phyloP scores from a whole-genome alignment of 768 basidiomycete species.

The Phanerochaete sordida region DNA sequence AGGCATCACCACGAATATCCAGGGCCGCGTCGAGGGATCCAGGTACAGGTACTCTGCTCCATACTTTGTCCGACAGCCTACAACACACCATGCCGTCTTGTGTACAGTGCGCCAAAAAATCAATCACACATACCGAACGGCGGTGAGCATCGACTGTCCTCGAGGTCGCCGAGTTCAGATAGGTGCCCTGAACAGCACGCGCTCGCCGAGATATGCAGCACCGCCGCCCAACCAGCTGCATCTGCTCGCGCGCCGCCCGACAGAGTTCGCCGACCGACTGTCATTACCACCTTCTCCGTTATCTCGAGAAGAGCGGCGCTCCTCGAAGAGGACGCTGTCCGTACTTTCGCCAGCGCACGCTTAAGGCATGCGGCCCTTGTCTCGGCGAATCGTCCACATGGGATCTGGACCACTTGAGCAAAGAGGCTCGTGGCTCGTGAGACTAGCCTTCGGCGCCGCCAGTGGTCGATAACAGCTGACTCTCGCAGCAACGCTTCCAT shows the following conservation, averaged over 20 bases:
- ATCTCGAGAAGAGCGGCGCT: background rate
- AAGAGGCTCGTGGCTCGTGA: background rate
- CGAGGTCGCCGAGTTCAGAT: background rate
- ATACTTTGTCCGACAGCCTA: background rate
- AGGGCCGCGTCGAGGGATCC: background rate
- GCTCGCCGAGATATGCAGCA: background rate
- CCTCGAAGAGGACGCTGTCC: background rate
- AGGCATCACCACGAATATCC: background rate
- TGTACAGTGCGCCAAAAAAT: background rate
- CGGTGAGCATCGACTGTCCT: background rate
- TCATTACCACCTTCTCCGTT: background rate
- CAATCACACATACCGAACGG: background rate
- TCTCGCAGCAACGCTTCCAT: background rate
- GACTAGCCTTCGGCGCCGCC: background rate
- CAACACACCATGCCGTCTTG: background rate
- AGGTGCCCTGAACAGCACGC: background rate
- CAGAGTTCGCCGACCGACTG: background rate
- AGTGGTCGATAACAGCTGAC: constrained; percentile 3
- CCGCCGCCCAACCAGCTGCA: background rate
- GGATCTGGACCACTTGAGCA: background rate
- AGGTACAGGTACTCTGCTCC: background rate
- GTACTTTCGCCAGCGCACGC: too few relatives aligned
- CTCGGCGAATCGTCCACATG: background rate
- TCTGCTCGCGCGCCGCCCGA: background rate
- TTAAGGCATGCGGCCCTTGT: background rate